Percentiles rank a stretch among this genome's conserved stretches.
Conservation (phyloP, 805 yeast genomes). For the Candida qinlingensis region DNA sequence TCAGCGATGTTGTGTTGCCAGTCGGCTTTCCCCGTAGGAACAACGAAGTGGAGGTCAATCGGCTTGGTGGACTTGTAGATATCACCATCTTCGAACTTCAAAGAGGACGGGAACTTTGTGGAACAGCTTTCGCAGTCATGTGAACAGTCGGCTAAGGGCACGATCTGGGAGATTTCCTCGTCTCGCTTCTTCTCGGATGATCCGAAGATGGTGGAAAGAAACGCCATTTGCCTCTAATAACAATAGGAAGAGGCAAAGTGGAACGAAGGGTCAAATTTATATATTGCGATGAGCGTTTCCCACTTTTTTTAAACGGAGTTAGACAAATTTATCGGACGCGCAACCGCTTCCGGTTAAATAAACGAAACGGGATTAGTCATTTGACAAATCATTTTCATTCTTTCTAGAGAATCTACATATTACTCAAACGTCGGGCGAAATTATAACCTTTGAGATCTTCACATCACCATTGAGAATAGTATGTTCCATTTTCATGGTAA, state of each 20-base stretch:
- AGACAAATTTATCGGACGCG: neutral
- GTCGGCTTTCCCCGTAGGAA: conserved; percentile 79
- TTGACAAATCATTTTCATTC: too few relatives aligned
- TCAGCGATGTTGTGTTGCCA: conserved; percentile 76
- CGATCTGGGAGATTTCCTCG: conserved; percentile 29
- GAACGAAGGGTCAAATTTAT: too few relatives aligned
- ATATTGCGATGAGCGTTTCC: too few relatives aligned
- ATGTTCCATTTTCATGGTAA: too few relatives aligned
- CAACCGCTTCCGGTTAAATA: neutral
- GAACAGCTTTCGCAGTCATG: conserved; percentile 53
- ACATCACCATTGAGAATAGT: too few relatives aligned
- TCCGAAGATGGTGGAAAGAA: neutral
- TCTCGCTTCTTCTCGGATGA: conserved; percentile 11
- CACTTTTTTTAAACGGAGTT: neutral
- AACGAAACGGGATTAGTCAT: too few relatives aligned
- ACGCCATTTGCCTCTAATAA: neutral
- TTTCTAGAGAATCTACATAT: too few relatives aligned
- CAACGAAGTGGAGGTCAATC: conserved; percentile 64
- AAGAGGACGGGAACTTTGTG: conserved; percentile 44
- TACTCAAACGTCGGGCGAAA: neutral
- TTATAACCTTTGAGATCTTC: too few relatives aligned
- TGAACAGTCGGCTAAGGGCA: conserved; percentile 45
- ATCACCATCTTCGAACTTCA: conserved; percentile 35
- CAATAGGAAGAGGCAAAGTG: too few relatives aligned
- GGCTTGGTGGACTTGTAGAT: conserved; percentile 66